Evolutionary conservation across 768 basidiomycete species (phyloP).

Genomic region (Psilocybe sp.): DNA sequence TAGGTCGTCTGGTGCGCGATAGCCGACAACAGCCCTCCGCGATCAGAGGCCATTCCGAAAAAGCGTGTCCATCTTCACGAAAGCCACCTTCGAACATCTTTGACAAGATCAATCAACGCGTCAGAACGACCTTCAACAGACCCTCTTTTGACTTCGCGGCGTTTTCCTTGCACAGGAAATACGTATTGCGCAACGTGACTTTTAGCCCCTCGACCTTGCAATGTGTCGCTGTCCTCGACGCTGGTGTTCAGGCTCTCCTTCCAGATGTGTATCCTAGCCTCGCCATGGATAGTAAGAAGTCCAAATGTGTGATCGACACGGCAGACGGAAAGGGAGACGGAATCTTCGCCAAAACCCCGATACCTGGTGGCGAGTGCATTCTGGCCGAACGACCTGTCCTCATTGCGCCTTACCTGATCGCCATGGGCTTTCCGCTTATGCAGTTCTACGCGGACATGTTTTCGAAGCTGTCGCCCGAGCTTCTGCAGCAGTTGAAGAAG

Average conservation of each 20-base stretch:
- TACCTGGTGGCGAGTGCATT: constrained; percentile 21
- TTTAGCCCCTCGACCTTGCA: constrained; percentile 1
- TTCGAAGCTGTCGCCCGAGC: constrained; percentile 18
- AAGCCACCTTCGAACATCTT: no score
- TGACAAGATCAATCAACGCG: no score
- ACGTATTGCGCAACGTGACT: background rate
- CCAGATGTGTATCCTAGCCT: constrained; percentile 6
- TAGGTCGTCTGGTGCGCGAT: no score
- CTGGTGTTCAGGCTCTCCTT: constrained; percentile 24
- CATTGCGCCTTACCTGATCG: constrained; percentile 30
- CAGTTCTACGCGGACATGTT: constrained; percentile 26
- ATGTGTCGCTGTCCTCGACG: constrained; percentile 27
- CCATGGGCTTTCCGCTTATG: constrained; percentile 14
- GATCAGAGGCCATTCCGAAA: no score
- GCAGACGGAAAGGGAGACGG: constrained; percentile 20
- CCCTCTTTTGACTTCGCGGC: no score
- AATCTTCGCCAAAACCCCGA: constrained; percentile 20
- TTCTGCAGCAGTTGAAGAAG: constrained; percentile 17
- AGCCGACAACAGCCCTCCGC: no score
- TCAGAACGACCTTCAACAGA: no score
- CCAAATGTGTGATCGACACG: background rate
- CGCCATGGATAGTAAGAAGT: background rate
- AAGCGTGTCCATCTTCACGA: no score
- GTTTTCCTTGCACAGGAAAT: background rate
- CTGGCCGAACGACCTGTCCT: constrained; percentile 30